phyloP scores from a whole-genome alignment of 331 rosid species.

The Rhamnella rubrinervis region DNA sequence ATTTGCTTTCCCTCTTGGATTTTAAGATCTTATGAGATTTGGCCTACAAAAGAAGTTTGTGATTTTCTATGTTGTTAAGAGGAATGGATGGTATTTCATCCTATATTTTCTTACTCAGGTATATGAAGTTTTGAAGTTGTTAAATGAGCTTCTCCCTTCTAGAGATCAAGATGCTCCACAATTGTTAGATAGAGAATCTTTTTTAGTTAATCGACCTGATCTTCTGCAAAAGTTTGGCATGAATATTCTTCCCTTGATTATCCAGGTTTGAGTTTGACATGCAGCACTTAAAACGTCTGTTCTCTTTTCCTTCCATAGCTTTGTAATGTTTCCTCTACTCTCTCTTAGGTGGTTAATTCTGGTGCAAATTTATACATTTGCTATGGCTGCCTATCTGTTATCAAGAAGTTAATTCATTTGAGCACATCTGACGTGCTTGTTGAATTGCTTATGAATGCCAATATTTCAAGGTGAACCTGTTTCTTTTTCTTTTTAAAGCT shows the following conservation, averaged over 20 bases:
- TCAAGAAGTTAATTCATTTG: constrained; percentile 72
- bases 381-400: constrained; percentile 74
- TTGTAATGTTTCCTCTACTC: constrained; percentile 25
- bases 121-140: constrained; percentile 77
- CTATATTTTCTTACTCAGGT: constrained; percentile 45
- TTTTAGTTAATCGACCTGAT: constrained; percentile 54
- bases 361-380: constrained; percentile 88
- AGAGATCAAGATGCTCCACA: constrained; percentile 59
- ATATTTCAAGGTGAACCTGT: constrained; percentile 78
- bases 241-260: constrained; percentile 76
- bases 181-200: constrained; percentile 55
- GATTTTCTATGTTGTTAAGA: not conserved
- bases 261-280: constrained; percentile 65
- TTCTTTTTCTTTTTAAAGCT: constrained; percentile 17
- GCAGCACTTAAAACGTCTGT: constrained; percentile 6
- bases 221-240: constrained; percentile 68
- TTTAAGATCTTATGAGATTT: constrained; percentile 6
- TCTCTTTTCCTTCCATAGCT: constrained; percentile 10
- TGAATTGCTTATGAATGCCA: constrained; percentile 63
- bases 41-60: constrained; percentile 8
- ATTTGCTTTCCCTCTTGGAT: constrained; percentile 4
- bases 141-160: constrained; percentile 83
- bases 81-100: not conserved
- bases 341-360: constrained; percentile 78
- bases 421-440: constrained; percentile 75